A percentile compares a stretch with the other conserved stretches of the same genome.
Conservation (phyloP, 108 stramenopile genomes). For the Heterococcus sp. region DNA sequence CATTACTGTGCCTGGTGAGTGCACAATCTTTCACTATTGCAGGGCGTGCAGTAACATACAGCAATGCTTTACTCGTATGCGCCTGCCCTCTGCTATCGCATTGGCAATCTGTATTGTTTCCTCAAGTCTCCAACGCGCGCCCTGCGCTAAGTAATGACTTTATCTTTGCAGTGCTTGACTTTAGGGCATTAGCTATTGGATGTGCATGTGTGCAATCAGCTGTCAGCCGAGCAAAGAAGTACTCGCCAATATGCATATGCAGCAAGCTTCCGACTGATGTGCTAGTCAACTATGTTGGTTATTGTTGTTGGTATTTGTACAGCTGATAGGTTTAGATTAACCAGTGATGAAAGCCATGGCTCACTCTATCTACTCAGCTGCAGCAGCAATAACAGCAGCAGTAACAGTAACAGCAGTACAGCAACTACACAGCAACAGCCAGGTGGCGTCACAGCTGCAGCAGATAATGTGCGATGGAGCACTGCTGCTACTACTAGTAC, state of each 20-base stretch:
- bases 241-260: neutral
- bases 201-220: neutral
- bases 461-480: too few relatives aligned
- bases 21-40: neutral
- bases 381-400: neutral
- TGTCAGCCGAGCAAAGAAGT: neutral
- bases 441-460: too few relatives aligned
- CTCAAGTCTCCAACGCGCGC: neutral
- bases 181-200: neutral
- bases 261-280: too few relatives aligned
- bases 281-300: too few relatives aligned
- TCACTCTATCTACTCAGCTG: slow-evolving; percentile 28
- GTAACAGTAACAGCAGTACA: too few relatives aligned
- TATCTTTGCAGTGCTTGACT: neutral
- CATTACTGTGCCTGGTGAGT: slow-evolving; percentile 31
- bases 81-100: too few relatives aligned
- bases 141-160: neutral
- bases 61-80: neutral
- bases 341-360: slow-evolving; percentile 33
- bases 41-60: neutral
- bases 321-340: slow-evolving; percentile 23
- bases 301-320: neutral
- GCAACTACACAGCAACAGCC: too few relatives aligned
- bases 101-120: neutral
- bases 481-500: too few relatives aligned